phyloP scores from a whole-genome alignment of 148 eudicot species.

The Chenopodium berlandieri region DNA sequence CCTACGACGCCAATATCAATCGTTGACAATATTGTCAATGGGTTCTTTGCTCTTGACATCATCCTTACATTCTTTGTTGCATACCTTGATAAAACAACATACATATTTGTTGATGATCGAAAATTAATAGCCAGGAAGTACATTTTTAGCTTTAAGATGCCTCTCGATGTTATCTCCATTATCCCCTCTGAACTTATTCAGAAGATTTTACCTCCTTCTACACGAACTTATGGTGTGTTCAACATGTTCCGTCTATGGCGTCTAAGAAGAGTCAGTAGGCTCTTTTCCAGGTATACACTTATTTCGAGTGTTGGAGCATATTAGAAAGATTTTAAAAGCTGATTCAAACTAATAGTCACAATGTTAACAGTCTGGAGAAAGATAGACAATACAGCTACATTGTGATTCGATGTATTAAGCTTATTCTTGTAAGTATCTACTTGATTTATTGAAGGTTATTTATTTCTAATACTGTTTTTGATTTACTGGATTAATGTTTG shows the following conservation, averaged over 20 bases:
- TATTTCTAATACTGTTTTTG: background rate
- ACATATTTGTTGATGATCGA: conserved; percentile 49
- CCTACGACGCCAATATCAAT: conserved; percentile 42
- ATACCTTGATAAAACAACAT: conserved; percentile 51
- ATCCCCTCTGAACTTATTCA: conserved; percentile 54
- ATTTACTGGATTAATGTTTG: background rate
- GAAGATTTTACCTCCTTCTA: conserved; percentile 37
- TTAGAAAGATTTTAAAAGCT: background rate
- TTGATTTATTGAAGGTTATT: background rate
- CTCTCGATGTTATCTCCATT: conserved; percentile 57
- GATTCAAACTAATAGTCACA: background rate
- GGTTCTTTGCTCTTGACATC: conserved; percentile 59
- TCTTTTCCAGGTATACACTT: conserved; percentile 56
- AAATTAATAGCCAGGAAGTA: conserved; percentile 59
- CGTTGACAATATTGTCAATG: conserved; percentile 60
- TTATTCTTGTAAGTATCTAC: conserved; percentile 51
- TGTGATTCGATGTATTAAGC: conserved; percentile 63
- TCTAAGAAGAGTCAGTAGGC: conserved; percentile 67
- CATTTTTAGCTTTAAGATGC: conserved; percentile 45
- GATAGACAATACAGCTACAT: conserved; percentile 67
- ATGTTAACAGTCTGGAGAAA: conserved; percentile 55
- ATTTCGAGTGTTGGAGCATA: background rate
- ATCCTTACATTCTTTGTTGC: conserved; percentile 67
- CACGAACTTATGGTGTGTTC: conserved; percentile 54
- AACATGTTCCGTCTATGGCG: conserved; percentile 96